Conservation (phyloP, 345 rosid genomes). For the Angophora floribunda region DNA sequence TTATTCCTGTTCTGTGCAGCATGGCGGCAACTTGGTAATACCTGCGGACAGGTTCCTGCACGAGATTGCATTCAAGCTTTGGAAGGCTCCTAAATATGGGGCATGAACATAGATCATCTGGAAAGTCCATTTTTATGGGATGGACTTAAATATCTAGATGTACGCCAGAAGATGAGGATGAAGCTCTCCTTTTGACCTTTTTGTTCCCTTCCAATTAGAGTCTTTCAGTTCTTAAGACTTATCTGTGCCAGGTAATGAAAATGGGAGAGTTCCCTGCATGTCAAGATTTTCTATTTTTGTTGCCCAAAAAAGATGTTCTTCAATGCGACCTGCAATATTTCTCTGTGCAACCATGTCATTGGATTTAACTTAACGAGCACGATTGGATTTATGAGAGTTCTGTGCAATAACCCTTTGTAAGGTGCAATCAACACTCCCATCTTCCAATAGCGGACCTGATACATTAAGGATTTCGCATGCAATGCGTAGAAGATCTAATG, state of each 20-base stretch:
- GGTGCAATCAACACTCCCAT: background rate
- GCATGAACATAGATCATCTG: slow-evolving; percentile 24
- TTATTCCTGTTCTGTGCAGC: slow-evolving; percentile 19
- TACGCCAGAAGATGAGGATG: background rate
- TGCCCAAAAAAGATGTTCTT: background rate
- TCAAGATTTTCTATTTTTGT: background rate
- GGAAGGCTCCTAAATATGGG: slow-evolving; percentile 99
- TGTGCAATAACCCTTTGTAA: background rate
- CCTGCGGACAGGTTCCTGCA: slow-evolving; percentile 90
- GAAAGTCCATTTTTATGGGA: background rate
- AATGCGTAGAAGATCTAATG: background rate
- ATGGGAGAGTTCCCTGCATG: background rate
- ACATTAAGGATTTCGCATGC: background rate
- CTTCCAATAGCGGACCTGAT: background rate
- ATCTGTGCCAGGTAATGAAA: background rate
- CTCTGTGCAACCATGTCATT: background rate
- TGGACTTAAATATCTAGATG: background rate
- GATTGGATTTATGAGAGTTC: background rate
- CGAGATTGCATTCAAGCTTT: slow-evolving; percentile 94
- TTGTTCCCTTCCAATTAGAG: background rate
- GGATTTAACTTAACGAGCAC: background rate
- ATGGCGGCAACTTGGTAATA: slow-evolving; percentile 62
- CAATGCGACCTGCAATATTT: background rate
- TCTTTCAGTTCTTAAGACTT: background rate
- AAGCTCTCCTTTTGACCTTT: background rate